Evolutionary conservation across 306 rosid species (phyloP).

Genomic region (Oemleria cerasiformis): DNA sequence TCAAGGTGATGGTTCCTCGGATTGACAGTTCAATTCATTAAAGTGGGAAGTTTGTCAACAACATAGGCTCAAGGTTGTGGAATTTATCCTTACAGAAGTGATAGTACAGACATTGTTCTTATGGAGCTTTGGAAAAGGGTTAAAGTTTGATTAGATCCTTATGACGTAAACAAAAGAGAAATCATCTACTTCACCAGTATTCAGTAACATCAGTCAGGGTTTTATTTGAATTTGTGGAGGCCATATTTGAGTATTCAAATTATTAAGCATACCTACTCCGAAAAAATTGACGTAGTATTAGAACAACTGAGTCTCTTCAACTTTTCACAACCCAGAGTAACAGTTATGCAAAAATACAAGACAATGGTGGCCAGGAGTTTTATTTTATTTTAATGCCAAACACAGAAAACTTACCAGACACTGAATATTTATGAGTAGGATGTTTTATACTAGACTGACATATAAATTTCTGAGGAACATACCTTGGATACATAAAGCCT

Average conservation of each 20-base stretch:
- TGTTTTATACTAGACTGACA: not conserved
- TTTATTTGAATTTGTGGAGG: not conserved
- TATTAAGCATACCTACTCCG: not conserved
- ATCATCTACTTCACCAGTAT: not conserved
- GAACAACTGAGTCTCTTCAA: not conserved
- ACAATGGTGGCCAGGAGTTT: not conserved
- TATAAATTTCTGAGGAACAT: slow-evolving; percentile 13
- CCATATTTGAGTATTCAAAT: not conserved
- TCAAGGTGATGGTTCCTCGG: not conserved
- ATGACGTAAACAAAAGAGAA: not conserved
- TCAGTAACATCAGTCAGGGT: not conserved
- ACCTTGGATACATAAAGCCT: slow-evolving; percentile 98
- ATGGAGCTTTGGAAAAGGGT: not conserved
- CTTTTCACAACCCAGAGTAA: not conserved
- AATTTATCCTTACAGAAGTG: not conserved
- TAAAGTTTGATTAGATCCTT: not conserved
- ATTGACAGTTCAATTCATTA: not conserved
- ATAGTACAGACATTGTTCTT: not conserved
- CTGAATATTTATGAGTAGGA: not conserved
- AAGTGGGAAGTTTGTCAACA: not conserved
- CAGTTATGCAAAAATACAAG: not conserved
- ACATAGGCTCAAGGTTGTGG: not conserved
- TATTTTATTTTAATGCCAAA: not conserved
- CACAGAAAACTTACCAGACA: slow-evolving; percentile 4
- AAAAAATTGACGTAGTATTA: not conserved